phyloP scores from a whole-genome alignment of 768 basidiomycete species.

The Trichaptum fuscoviolaceum region DNA sequence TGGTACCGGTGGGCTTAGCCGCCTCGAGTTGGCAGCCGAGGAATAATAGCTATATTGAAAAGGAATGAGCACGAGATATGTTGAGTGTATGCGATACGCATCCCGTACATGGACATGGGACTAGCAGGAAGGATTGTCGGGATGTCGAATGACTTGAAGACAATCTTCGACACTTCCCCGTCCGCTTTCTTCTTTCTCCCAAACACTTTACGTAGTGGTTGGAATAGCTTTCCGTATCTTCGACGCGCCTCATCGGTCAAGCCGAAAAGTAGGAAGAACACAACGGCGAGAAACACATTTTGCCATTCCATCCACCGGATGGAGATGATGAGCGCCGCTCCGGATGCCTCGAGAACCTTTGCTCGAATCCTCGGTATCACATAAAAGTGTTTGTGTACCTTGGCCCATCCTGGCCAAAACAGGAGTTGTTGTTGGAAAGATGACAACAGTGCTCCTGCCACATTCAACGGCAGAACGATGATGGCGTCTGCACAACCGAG shows the following conservation, averaged over 20 bases:
- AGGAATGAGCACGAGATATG: neutral
- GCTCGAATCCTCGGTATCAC: neutral
- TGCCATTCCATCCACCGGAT: conserved; percentile 28
- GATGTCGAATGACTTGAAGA: neutral
- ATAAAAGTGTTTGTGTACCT: neutral
- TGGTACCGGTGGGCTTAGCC: neutral
- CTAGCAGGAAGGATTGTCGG: neutral
- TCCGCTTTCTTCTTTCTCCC: neutral
- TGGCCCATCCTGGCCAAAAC: neutral
- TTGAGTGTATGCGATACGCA: neutral
- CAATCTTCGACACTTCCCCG: neutral
- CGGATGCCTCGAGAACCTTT: neutral
- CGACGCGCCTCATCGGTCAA: conserved; percentile 55
- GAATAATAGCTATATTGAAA: neutral
- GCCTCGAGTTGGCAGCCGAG: neutral
- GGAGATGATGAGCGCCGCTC: neutral
- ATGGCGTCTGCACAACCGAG: neutral
- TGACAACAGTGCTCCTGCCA: neutral
- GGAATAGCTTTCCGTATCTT: conserved; percentile 40
- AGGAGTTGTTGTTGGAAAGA: neutral
- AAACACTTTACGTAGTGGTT: neutral
- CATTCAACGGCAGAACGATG: neutral
- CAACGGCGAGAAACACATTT: conserved; percentile 39
- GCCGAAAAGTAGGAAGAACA: conserved; percentile 65
- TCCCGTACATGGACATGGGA: neutral